Conservation (phyloP, 495 filamentous ascomycete species). For the Daldinia decipiens region DNA sequence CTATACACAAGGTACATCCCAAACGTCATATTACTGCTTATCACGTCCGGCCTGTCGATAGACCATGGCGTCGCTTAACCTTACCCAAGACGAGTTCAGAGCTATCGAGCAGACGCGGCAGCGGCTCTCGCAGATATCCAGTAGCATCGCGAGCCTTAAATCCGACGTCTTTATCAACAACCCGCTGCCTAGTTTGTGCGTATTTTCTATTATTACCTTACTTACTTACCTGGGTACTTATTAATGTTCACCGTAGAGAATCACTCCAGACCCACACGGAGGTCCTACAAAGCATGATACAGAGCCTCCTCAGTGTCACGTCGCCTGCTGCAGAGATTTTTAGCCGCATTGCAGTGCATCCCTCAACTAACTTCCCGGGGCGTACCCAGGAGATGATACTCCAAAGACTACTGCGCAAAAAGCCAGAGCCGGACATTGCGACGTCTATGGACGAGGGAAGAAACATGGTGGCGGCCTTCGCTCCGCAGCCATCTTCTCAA, state of each 20-base stretch:
- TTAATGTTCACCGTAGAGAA: conserved; percentile 49
- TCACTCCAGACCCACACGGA: conserved; percentile 74
- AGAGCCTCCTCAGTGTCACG: conserved; percentile 66
- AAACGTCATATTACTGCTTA: not conserved
- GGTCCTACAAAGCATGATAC: conserved; percentile 72
- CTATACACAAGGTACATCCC: not conserved
- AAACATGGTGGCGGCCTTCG: conserved; percentile 42
- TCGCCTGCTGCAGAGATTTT: conserved; percentile 69
- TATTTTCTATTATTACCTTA: not conserved
- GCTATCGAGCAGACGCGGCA: conserved; percentile 79
- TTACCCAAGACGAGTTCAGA: conserved; percentile 71
- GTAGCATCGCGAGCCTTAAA: conserved; percentile 71
- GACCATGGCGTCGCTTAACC: conserved; percentile 59
- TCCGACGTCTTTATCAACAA: conserved; percentile 47
- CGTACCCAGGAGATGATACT: conserved; percentile 73
- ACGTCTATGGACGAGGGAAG: conserved; percentile 74
- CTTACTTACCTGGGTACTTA: not conserved
- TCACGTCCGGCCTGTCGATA: not conserved
- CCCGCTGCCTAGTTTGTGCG: conserved; percentile 53
- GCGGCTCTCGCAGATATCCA: conserved; percentile 73
- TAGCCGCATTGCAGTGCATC: conserved; percentile 72
- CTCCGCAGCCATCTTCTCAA: conserved; percentile 26
- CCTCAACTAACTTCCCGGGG: conserved; percentile 78
- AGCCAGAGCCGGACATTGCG: conserved; percentile 78
- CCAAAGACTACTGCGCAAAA: conserved; percentile 76